Base-by-base conservation (phyloP, 164 flowering plant species). In the Vitis vinifera region DNA sequence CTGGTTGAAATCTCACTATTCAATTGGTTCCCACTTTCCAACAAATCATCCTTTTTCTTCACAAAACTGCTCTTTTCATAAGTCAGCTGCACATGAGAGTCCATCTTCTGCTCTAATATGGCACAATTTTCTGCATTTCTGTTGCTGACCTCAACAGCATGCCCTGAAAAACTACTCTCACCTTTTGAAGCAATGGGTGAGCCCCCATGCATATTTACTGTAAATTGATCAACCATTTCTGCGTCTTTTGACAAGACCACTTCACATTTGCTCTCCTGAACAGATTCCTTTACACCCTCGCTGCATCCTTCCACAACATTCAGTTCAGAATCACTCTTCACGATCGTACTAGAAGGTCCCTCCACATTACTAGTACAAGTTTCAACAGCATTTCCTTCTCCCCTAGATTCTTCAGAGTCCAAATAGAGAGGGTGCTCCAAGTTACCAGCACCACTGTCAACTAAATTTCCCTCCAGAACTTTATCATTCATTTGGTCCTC, bases 401-500 rank as follows among this genome's bases (percentile, higher is more conserved):
- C 63, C 47, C 61, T 19, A 67, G 78, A 69, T 53, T 78, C 71
- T 44, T 70, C 23, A 17, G 55, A 68, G 6, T 50, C 55, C 48
- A 65, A 68, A 71, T 30, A 23, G 27, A 67, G 52, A 70, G 57
- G 61, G 19, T 66, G 72, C 52, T 67, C 75, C 47, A 65, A 19
- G 58, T 55, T 55, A 60, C 44, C 27, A 5, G 10, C 58, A 29
- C 49, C 60, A 29, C 23, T 71, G 59, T 75, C 72, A 71, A 51
- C 64, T 8, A 44, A 30, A 68, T 67, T 30, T 61, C 4, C 71
- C 51, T 63, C 74, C 73, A 48, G n/a, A 23, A 17, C 75, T 50
- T 62, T 67, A 75, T 66, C 72, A 66, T 68, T 73, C 47, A 62
- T 66, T 58, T 61, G 56, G 51, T 47, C 62, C 69, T 60, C 77